Base-by-base conservation (phyloP, 371 early-diverging fungal species). In the Apophysomyces sp. region DNA sequence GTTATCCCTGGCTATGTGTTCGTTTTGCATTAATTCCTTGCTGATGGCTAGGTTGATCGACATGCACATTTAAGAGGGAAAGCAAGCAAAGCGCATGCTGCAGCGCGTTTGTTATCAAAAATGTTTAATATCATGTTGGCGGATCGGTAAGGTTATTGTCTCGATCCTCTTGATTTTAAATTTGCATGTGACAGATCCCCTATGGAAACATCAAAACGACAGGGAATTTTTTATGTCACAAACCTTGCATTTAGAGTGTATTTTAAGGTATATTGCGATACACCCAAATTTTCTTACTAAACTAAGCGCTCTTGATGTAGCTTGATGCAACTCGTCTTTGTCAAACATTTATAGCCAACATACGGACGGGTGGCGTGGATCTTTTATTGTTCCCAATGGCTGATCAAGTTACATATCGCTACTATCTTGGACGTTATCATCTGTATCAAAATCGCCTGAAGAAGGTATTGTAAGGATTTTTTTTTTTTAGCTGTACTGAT, bases 361-460 rank as follows among this genome's bases (percentile, higher is more conserved):
- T 86, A 13, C 62, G 68, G 2, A 78, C 69, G 4, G 80, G 81
- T 3, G 76, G 71, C 4, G 73, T 80, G 1, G 60, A 76, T 2
- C 30, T 86, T 0, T 53, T 61, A 0, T 44, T 73, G 1, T 86
- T 69, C 53, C 84, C 83, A 0, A 80, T 82, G 60, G 69, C 76
- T 12, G 76, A 86, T 36, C 86, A 83, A 65, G 84, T 86, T 4
- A 81, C 84, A 0, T 78, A 84, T 49, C 77, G 74, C 5, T 86
- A 82, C 53, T 86, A 86, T 57, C 62, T 81, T 7, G 86, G 86
- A 2, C 73, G 86, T 18, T 84, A 82, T 58, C 52, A 71, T 1
- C 73, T 82, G 11, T 83, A 76, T 49, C 72, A 83, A 15, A 71
- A 72, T 24, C 65, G 66, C 55, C 37, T 81, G 11, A 59, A 65